phyloP scores from a whole-genome alignment of 768 basidiomycete genomes.

The Suillus occidentalis region DNA sequence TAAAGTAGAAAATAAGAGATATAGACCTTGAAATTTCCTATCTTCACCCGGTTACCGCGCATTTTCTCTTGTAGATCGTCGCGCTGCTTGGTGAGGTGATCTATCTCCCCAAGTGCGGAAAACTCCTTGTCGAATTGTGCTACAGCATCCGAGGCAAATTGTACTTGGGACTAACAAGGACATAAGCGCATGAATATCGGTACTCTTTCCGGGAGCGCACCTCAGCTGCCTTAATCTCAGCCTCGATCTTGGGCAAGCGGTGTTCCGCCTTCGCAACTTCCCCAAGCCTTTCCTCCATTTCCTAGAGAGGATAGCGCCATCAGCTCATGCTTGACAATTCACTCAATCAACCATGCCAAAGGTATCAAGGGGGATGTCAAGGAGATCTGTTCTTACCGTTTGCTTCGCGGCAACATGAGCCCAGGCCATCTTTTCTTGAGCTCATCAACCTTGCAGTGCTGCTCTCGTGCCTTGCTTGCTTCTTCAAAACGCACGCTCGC shows the following conservation, averaged over 20 bases:
- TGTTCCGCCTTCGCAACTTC: conserved; percentile 40
- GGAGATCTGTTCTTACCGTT: conserved; percentile 41
- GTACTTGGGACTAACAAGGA: conserved; percentile 32
- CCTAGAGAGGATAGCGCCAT: conserved; percentile 27
- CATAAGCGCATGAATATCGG: conserved; percentile 6
- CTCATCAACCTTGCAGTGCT: conserved; percentile 64
- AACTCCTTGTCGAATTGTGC: conserved; percentile 40
- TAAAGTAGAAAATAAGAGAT: conserved; percentile 15
- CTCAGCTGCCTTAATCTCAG: conserved; percentile 39
- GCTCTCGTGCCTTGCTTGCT: conserved; percentile 71
- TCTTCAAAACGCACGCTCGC: conserved; percentile 64
- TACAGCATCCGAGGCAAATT: conserved; percentile 37
- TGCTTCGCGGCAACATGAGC: conserved; percentile 76
- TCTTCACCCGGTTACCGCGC: conserved; percentile 42
- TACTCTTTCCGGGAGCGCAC: conserved; percentile 24
- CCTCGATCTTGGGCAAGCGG: conserved; percentile 41
- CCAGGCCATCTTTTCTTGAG: conserved; percentile 87
- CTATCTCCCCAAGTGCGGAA: conserved; percentile 44
- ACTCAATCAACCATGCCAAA: not conserved
- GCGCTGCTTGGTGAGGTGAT: conserved; percentile 42
- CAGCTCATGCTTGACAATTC: not conserved
- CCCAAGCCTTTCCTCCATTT: conserved; percentile 42
- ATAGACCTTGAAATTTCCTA: conserved; percentile 46
- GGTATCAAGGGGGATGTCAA: not conserved
- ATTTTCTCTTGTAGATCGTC: conserved; percentile 40